Evolutionary conservation across 768 basidiomycete species (phyloP), one percentile per base, ranked within the genome.

Genomic region (Rhodotorula toruloides): DNA sequence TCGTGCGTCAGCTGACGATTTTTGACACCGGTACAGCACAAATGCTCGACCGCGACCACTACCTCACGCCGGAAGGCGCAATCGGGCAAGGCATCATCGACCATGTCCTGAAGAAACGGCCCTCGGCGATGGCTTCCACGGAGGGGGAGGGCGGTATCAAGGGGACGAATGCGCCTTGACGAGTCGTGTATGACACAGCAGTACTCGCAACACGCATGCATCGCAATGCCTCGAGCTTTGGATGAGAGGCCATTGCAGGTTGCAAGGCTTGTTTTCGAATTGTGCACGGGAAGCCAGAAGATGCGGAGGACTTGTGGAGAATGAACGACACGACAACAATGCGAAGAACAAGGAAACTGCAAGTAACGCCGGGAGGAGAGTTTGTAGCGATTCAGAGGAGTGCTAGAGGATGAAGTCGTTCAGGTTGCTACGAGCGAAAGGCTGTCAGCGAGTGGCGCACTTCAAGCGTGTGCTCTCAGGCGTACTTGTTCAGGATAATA

Each of bases 11-110:
- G n/a, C 11, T 22, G 19, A 32, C 1, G n/a, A 11, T 34, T 42
- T 3, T 0, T 7, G n/a, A 40, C 25, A 32, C 25, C 7, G 3
- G 2, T 1, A 17, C 37, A 70, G 69, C 56, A 2, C 42, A 56
- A 3, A 71, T 71, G 70, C 55, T 71, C 46, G 70, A 71, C 54
- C 54, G 70, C 14, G 70, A 71, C 34, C 70, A 71, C 42, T 71
- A 71, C 55, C 63, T 71, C 27, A 42, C 43, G 12, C 62, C 70
- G 2, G 46, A 50, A 3, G 47, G 46, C 1, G 70, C 70, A 17
- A 56, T 67, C 40, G 44, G 49, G 39, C 65, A 71, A 40, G 65
- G 65, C 4, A 71, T 71, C 61, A 71, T 71, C n/a, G 70, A 71
- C 44, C 59, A 48, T 31, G 62, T 71, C 12, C 19, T 71, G 11